Conservation (phyloP, 805 yeast genomes). For the Blastobotrys terrestris region DNA sequence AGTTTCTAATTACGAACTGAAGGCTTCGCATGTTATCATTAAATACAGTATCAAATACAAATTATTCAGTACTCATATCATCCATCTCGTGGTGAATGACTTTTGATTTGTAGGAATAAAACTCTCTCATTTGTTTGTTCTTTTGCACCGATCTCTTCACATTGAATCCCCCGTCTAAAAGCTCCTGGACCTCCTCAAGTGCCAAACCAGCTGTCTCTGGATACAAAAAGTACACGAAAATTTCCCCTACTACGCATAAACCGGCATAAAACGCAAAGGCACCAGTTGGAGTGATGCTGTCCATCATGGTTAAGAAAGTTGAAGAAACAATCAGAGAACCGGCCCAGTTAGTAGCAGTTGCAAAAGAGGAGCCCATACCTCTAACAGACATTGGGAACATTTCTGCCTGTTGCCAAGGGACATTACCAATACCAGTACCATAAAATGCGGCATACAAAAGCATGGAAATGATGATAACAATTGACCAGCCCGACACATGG, state of each 20-base stretch:
- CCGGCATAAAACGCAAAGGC: conserved; percentile 89
- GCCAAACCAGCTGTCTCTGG: conserved; percentile 91
- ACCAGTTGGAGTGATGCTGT: conserved; percentile 90
- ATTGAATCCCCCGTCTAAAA: conserved; percentile 80
- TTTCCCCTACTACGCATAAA: conserved; percentile 61
- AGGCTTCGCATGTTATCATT: too few species aligned
- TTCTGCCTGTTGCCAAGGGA: conserved; percentile 98
- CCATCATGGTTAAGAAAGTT: conserved; percentile 89
- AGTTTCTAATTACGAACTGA: too few species aligned
- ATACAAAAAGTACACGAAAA: conserved; percentile 75
- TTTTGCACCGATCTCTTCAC: conserved; percentile 57
- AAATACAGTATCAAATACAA: too few species aligned
- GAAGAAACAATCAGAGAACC: conserved; percentile 89
- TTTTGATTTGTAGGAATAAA: conserved; percentile 5
- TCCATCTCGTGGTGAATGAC: neutral
- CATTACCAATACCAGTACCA: conserved; percentile 94
- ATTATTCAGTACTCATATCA: neutral
- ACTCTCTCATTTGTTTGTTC: conserved; percentile 40
- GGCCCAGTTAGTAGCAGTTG: conserved; percentile 93
- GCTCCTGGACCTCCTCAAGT: conserved; percentile 82
- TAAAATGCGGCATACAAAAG: conserved; percentile 82
- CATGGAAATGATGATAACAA: conserved; percentile 78
- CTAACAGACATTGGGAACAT: conserved; percentile 90
- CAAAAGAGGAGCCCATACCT: conserved; percentile 84
- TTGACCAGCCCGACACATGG: conserved; percentile 74